Percentiles rank a stretch among this genome's conserved stretches.
Conservation (phyloP, 352 stramenopile genomes). For the Phytophthora capsici region DNA sequence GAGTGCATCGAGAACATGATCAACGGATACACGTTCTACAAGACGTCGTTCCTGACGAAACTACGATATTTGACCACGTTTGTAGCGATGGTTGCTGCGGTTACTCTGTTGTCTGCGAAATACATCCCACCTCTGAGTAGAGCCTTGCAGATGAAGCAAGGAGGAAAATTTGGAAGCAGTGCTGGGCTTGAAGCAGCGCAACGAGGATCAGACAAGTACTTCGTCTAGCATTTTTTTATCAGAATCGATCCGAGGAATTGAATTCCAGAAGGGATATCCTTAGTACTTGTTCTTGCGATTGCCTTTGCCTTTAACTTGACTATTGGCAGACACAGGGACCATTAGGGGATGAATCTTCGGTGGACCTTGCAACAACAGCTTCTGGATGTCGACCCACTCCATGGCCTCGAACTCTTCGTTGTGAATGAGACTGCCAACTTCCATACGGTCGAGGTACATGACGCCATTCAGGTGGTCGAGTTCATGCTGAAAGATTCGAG, state of each 20-base stretch:
- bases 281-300: slow-evolving; percentile 39
- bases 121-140: slow-evolving; percentile 34
- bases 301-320: slow-evolving; percentile 26
- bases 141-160: slow-evolving; percentile 32
- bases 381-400: slow-evolving; percentile 63
- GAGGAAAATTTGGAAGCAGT: slow-evolving; percentile 9
- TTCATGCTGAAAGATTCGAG: slow-evolving; percentile 87
- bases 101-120: slow-evolving; percentile 39
- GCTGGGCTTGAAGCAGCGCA: slow-evolving; percentile 30
- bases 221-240: slow-evolving; percentile 38
- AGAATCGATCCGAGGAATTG: slow-evolving; percentile 3
- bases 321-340: slow-evolving; percentile 11
- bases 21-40: slow-evolving; percentile 83
- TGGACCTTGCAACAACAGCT: slow-evolving; percentile 55
- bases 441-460: slow-evolving; percentile 79
- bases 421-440: slow-evolving; percentile 76
- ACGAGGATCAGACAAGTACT: slow-evolving; percentile 38
- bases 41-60: slow-evolving; percentile 35
- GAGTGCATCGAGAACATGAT: slow-evolving; percentile 84
- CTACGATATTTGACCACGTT: slow-evolving; percentile 33
- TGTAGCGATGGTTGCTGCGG: slow-evolving; percentile 28
- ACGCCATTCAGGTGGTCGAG: slow-evolving; percentile 82
- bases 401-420: slow-evolving; percentile 83
- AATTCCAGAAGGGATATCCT: not conserved
- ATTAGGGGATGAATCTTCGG: slow-evolving; percentile 36